Evolutionary conservation across 805 yeast genomes (phyloP).

Genomic region (Naumovozyma dairenensis): DNA sequence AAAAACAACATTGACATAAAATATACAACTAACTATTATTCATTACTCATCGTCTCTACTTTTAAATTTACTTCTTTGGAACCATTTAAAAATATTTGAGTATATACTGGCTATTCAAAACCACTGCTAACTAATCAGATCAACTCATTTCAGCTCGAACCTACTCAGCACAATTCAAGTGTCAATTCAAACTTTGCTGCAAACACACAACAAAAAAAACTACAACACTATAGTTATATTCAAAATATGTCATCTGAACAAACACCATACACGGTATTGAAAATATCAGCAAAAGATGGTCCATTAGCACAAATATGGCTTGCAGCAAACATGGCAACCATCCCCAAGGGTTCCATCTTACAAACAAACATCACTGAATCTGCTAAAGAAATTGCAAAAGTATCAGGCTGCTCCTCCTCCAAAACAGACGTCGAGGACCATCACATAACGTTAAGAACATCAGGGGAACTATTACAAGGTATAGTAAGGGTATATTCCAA

Average conservation of each 20-base stretch:
- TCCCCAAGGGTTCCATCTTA: slow-evolving; percentile 42
- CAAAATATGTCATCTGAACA: not conserved
- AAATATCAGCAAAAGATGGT: slow-evolving; percentile 48
- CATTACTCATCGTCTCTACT: too few species aligned
- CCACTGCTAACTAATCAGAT: too few species aligned
- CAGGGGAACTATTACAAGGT: slow-evolving; percentile 81
- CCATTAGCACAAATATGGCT: slow-evolving; percentile 88
- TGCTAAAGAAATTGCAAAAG: slow-evolving; percentile 50
- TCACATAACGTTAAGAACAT: slow-evolving; percentile 59
- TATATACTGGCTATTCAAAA: too few species aligned
- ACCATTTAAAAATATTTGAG: too few species aligned
- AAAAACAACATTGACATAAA: too few species aligned
- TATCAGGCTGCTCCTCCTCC: slow-evolving; percentile 30
- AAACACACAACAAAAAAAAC: too few species aligned
- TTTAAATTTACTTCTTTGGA: too few species aligned
- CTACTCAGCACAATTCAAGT: too few species aligned
- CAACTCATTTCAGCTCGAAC: too few species aligned
- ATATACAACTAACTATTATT: too few species aligned
- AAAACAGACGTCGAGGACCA: slow-evolving; percentile 12
- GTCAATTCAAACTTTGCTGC: too few species aligned
- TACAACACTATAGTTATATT: too few species aligned
- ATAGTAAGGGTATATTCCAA: slow-evolving; percentile 79
- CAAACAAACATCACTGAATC: slow-evolving; percentile 63
- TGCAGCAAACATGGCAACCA: slow-evolving; percentile 61
- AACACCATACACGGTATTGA: slow-evolving; percentile 6